Evolutionary conservation across 2,329 filamentous ascomycete species (phyloP), one percentile per base, ranked within the genome.

Genomic region (Myriangium duriaei): DNA sequence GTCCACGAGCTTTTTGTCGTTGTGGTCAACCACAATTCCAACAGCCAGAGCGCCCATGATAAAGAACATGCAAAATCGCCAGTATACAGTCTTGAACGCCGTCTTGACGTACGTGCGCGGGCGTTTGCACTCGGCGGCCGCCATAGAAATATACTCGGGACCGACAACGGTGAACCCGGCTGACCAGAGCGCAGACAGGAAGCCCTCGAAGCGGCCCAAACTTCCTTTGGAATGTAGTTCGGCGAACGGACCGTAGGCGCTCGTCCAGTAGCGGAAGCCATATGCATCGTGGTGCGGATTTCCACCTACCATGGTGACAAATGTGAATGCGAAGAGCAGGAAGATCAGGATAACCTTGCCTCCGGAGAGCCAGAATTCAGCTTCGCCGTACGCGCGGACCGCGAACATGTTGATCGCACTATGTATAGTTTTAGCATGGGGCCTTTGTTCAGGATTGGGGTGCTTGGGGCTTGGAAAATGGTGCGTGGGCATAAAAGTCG

Each of bases 331-430:
- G 48, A 61, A 58, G 9, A 63, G 48, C 29, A 60, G 53, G 32
- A 60, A 41, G 43, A 64, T 62, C 34, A 63, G 40, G 15, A 63
- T 30, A 35, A 63, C 57, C 42, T 64, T 67, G 46, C 61, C 61
- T 17, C 60, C 61, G 1, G 71, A 70, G 2, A 77, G 62, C 70
- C 71, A 77, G 45, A 58, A 59, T 37, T 57, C 54, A n/a, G 54
- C 59, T 44, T 67, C 63, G 17, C 64, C 64, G 34, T 62, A 67
- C 1, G 55, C 59, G 32, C 57, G 52, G 26, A 67, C 64, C 28
- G 62, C 62, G 11, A 67, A 48, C 16, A 63, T 18, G 46, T 68
- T 67, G 42, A 63, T 42, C 30, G 62, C 13, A 26, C 43, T 45
- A 26, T 43, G 37, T 11, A 21, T 38, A 47, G 24, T 18, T 42